Evolutionary conservation across 2,329 filamentous ascomycete genomes (phyloP), one percentile per base, ranked within the genome.

Genomic region (Cadophora luteo-olivacea): DNA sequence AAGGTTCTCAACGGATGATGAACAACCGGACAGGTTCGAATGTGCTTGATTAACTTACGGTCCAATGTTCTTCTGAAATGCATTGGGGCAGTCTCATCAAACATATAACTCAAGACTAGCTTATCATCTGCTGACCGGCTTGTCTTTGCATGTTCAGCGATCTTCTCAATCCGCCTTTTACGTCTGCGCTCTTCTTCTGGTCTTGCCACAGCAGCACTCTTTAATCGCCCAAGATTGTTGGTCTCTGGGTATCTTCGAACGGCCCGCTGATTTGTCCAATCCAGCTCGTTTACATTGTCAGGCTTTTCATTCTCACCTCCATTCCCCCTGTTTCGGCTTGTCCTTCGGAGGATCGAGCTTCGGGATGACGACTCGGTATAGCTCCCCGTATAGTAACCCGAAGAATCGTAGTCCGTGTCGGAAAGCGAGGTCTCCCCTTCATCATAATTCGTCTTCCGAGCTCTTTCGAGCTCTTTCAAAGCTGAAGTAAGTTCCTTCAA

Each of bases 41-140:
- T 19, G n/a, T 16, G 24, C 25, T 6, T 19, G 8, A 11, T 19
- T 6, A 22, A 58, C 54, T 58, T 8, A 58, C 54, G 57, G 24
- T 61, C 57, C 38, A 61, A 16, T 16, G 57, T 61, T 48, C 57
- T 14, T 32, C 57, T 41, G 14, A 61, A 61, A 11, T 61, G 57
- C 57, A 61, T 45, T 45, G 38, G 57, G 36, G 38, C 54, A 32
- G 54, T 61, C 38, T 61, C 57, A 61, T 61, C 16, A 12, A 61
- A 61, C 57, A 61, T 61, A 32, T 61, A 61, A 22, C 36, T 48
- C 38, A 61, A 45, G 9, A 61, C n/a, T 22, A 61, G n/a, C n/a
- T 61, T 61, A 19, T 61, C 57, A 29, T 61, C 57, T 25, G 57
- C 36, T 3, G 57, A 48, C 11, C 57, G 36, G 12, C 22, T 24